Percentiles rank a stretch among this genome's conserved stretches.
phyloP scores from a whole-genome alignment of 306 rosid genomes.

The Oemleria cerasiformis region DNA sequence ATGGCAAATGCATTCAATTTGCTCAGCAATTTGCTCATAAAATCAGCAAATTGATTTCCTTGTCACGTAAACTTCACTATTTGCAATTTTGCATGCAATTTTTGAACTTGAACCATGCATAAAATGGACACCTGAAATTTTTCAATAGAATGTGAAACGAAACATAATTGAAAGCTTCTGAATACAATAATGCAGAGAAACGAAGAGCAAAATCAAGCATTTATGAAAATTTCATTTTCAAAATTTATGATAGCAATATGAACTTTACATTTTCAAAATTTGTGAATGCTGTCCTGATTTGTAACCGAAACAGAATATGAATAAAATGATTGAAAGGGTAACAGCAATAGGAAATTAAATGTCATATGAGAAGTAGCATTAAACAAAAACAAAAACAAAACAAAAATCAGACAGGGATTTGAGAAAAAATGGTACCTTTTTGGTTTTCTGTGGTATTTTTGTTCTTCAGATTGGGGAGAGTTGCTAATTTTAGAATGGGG shows the following conservation, averaged over 20 bases:
- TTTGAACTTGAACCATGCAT: conserved; percentile 27
- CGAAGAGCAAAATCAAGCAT: conserved; percentile 30
- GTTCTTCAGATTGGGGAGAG: conserved; percentile 21
- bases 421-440: conserved; percentile 23
- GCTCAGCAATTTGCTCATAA: conserved; percentile 30
- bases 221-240: neutral
- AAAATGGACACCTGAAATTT: conserved; percentile 32
- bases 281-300: conserved; percentile 6
- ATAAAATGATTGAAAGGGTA: conserved; percentile 15
- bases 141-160: conserved; percentile 24
- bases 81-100: conserved; percentile 6
- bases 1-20: conserved; percentile 27
- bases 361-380: neutral
- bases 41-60: conserved; percentile 29
- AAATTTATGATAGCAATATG: too few relatives aligned
- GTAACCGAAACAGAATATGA: conserved; percentile 44
- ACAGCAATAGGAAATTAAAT: conserved; percentile 34
- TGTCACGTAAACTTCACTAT: conserved; percentile 14
- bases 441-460: conserved; percentile 27
- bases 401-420: conserved; percentile 4
- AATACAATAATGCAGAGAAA: conserved; percentile 18
- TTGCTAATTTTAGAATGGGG: conserved; percentile 41
- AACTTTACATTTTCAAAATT: conserved; percentile 13
- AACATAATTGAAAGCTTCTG: conserved; percentile 8
- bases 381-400: neutral